Conservation (phyloP, 352 stramenopile species). For the Aphanomyces euteiches region DNA sequence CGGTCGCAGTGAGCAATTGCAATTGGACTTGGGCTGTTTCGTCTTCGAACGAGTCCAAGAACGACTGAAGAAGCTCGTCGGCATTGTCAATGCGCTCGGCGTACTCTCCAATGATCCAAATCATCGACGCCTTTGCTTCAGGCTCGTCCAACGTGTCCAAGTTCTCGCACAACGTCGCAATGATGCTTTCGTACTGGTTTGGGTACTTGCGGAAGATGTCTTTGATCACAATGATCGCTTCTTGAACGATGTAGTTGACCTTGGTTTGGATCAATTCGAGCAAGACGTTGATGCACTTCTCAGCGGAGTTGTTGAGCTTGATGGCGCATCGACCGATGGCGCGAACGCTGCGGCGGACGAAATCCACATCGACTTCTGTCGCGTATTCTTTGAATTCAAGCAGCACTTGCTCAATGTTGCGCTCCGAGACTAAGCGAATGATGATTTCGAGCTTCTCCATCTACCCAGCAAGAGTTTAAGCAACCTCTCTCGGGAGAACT, state of each 20-base stretch:
- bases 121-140: conserved; percentile 98
- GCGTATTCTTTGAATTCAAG: conserved; percentile 99
- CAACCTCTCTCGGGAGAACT: not conserved
- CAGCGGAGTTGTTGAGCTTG: conserved; percentile 96
- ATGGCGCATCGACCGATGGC: conserved; percentile 97
- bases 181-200: conserved; percentile 99
- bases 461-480: conserved; percentile 34
- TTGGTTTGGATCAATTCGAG: conserved; percentile 99
- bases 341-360: conserved; percentile 95
- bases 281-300: conserved; percentile 98
- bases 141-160: conserved; percentile 99
- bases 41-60: conserved; percentile 98
- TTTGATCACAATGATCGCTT: conserved; percentile 99
- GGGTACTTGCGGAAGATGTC: conserved; percentile 99
- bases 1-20: conserved; percentile 96
- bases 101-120: conserved; percentile 99
- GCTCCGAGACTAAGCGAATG: conserved; percentile 96
- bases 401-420: conserved; percentile 98
- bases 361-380: conserved; percentile 98
- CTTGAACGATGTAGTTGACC: conserved; percentile 99
- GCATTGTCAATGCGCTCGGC: conserved; percentile 99
- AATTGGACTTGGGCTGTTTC: conserved; percentile 96
- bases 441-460: conserved; percentile 99
- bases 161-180: conserved; percentile 98
- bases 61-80: conserved; percentile 98